Conservation (phyloP, 805 yeast species). For the Saturnispora saitoi region DNA sequence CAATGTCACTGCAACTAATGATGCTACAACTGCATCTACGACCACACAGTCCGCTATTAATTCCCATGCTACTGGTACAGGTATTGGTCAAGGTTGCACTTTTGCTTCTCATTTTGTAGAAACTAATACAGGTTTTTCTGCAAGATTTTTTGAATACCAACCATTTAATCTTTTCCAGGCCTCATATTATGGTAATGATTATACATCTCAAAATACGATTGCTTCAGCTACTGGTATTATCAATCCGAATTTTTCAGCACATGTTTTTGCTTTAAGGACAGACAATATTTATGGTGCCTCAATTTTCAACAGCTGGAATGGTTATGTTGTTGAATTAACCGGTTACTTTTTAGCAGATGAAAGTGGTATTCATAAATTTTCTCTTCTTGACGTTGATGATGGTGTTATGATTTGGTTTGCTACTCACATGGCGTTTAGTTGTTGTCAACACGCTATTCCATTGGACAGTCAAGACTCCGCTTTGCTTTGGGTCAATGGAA, state of each 20-base stretch:
- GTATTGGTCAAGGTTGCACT: background rate
- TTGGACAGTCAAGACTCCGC: too few relatives aligned
- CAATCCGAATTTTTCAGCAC: background rate
- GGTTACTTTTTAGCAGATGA: constrained; percentile 3
- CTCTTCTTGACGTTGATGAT: constrained; percentile 22
- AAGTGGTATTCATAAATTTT: constrained; percentile 23
- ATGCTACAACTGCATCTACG: too few relatives aligned
- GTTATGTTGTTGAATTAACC: background rate
- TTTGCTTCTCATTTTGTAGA: background rate
- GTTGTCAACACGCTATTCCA: background rate
- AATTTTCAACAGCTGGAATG: background rate
- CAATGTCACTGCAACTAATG: too few relatives aligned
- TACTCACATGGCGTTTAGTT: constrained; percentile 8
- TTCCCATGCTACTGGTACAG: background rate
- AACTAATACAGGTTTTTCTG: background rate
- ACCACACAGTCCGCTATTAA: background rate
- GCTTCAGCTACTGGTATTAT: background rate
- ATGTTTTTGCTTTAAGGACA: too few relatives aligned
- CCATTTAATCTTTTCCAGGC: background rate
- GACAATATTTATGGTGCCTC: too few relatives aligned
- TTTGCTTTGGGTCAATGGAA: background rate
- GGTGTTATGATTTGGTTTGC: constrained; percentile 25
- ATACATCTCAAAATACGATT: background rate
- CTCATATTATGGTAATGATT: background rate
- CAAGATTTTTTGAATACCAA: background rate